Base-by-base conservation (phyloP, 768 basidiomycete species). In the Peribolospora kevripleyi region DNA sequence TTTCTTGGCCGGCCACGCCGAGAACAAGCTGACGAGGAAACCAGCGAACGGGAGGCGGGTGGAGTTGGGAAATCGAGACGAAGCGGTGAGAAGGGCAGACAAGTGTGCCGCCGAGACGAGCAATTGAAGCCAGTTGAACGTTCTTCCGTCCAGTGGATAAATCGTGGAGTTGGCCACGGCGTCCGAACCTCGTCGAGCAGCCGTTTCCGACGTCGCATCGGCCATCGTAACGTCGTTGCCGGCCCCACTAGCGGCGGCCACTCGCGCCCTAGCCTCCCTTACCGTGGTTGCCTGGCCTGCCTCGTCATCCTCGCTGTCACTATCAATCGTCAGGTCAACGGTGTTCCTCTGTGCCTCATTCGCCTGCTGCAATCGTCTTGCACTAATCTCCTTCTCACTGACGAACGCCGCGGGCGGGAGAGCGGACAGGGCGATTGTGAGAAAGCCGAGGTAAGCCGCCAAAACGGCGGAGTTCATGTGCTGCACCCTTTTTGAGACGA, bases 1-100 rank as follows among this genome's bases (percentile, higher is more conserved):
- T 58, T 72, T 70, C 54, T 72, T 70, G 9, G 72, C 64, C 1
- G 82, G 76, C 74, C 81, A 86, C 2, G 76, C 72, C 0, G 69
- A 66, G 11, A 71, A 70, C 14, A 90, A 68, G 4, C 75, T 70
- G 13, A 80, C 65, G 11, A 84, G 64, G 63, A 81, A 76, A 1
- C 63, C 59, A 51, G 81, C 70, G n/a, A 87, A 64, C 5, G 73
- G 70, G 0, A 69, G 64, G 5, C 74, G 71, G 10, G 70, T 63
- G 3, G 65, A 64, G 76, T 1, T 76, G 69, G 8, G 72, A 71
- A 63, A 88, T 80, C 38, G 76, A 72, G 53, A 76, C 66, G 9
- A 84, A 66, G 61, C 51, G 4, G 52, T 14, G 41, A 61, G 58
- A 46, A 61, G 52, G 5, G 56, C 10, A 11, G 42, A 36, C 41